Evolutionary conservation across 139 green algal species (phyloP).

Genomic region (Haematococcus sp.): DNA sequence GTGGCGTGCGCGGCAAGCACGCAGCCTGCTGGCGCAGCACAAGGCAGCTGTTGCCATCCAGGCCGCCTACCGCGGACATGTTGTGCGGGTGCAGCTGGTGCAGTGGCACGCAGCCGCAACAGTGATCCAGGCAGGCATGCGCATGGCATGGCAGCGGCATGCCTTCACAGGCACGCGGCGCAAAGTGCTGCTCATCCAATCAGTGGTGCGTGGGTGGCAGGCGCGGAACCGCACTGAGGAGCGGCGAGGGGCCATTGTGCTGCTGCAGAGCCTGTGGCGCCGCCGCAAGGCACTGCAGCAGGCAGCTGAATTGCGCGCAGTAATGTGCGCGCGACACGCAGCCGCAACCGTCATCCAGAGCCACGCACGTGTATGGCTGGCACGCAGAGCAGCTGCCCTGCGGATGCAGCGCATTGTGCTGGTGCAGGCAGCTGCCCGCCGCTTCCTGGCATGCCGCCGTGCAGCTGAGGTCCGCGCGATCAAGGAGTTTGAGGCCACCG

Average conservation of each 20-base stretch:
- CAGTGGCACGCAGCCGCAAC: slow-evolving; percentile 12
- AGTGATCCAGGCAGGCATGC: slow-evolving; percentile 9
- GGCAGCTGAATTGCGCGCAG: not conserved
- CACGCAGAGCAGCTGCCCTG: not conserved
- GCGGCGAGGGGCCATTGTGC: slow-evolving; percentile 1
- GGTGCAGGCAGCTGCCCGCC: not conserved
- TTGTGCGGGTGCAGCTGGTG: not conserved
- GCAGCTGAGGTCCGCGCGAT: slow-evolving; percentile 5
- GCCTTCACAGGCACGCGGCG: not conserved
- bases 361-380: slow-evolving; percentile 16
- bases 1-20: not conserved
- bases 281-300: not conserved
- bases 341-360: slow-evolving; percentile 34
- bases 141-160: not conserved
- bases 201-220: slow-evolving; percentile 2
- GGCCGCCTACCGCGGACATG: slow-evolving; percentile 1
- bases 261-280: slow-evolving; percentile 29
- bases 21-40: not conserved
- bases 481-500: not conserved
- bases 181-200: slow-evolving; percentile 7
- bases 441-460: not conserved
- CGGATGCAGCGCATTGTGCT: slow-evolving; percentile 22
- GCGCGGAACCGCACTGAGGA: slow-evolving; percentile 2
- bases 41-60: slow-evolving; percentile 15
- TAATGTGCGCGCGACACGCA: slow-evolving; percentile 3